Evolutionary conservation across 257 asterid species (phyloP).

Genomic region (Solanum verrucosum): DNA sequence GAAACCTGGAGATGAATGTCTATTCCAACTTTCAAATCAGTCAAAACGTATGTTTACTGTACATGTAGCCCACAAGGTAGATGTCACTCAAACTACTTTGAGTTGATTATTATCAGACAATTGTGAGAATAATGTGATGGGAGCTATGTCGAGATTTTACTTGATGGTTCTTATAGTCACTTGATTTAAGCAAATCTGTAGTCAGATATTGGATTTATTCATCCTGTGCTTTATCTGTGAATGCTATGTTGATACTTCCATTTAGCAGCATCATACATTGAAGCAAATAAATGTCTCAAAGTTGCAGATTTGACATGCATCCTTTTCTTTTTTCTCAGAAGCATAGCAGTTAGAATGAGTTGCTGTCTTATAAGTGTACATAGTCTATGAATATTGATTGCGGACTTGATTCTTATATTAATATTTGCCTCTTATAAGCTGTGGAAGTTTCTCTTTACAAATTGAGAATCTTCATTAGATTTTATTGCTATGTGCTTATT

Average conservation of each 20-base stretch:
- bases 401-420: too few relatives aligned
- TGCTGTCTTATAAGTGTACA: neutral
- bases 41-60: neutral
- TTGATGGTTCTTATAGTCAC: neutral
- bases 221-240: neutral
- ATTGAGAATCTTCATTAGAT: too few relatives aligned
- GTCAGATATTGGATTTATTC: neutral
- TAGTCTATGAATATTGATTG: too few relatives aligned
- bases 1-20: conserved; percentile 11
- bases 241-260: neutral
- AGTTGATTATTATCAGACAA: neutral
- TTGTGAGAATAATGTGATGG: neutral
- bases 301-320: neutral
- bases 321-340: neutral
- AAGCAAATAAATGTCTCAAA: neutral
- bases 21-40: neutral
- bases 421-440: too few relatives aligned
- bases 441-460: too few relatives aligned
- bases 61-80: neutral
- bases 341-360: neutral
- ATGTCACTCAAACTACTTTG: neutral
- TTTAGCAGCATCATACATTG: neutral
- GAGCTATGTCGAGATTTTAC: neutral
- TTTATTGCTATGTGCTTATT: too few relatives aligned
- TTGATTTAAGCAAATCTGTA: neutral